Conservation (phyloP, 2,329 filamentous ascomycete genomes). For the Epichloe aotearoae region DNA sequence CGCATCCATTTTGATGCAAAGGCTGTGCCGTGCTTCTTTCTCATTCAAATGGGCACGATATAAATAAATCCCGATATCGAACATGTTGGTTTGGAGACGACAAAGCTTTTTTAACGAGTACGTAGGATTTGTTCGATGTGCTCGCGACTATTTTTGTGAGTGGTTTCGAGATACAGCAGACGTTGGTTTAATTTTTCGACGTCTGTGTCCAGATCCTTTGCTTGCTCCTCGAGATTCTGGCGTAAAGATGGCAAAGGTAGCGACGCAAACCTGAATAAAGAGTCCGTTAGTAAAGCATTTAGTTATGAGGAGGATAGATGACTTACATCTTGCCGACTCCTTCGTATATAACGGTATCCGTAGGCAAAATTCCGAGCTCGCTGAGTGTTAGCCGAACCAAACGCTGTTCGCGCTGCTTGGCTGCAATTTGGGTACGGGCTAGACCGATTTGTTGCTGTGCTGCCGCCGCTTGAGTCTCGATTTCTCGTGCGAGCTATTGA, state of each 20-base stretch:
- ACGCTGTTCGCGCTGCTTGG: conserved; percentile 79
- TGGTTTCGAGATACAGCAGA: conserved; percentile 85
- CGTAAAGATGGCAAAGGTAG: conserved; percentile 61
- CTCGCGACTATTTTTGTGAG: conserved; percentile 83
- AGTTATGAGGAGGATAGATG: background rate
- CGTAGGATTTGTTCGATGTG: conserved; percentile 78
- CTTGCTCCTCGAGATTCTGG: conserved; percentile 62
- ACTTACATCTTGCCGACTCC: conserved; percentile 92
- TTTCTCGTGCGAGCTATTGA: conserved; percentile 73
- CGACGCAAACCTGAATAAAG: conserved; percentile 62
- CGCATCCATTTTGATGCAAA: too few species aligned
- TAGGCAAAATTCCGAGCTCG: conserved; percentile 66
- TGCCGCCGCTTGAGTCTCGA: conserved; percentile 75
- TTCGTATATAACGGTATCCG: conserved; percentile 75
- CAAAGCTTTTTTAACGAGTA: conserved; percentile 26
- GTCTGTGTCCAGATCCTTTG: conserved; percentile 61
- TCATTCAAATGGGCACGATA: too few species aligned
- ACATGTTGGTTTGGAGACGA: too few species aligned
- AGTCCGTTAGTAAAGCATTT: background rate
- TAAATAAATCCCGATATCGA: too few species aligned
- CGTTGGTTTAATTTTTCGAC: conserved; percentile 76
- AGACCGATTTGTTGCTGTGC: conserved; percentile 88
- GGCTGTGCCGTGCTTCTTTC: too few species aligned
- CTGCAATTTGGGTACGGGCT: conserved; percentile 69
- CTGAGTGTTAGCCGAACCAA: conserved; percentile 76